Base-by-base conservation (phyloP, 345 rosid genomes). In the Eucalyptus curtisii region DNA sequence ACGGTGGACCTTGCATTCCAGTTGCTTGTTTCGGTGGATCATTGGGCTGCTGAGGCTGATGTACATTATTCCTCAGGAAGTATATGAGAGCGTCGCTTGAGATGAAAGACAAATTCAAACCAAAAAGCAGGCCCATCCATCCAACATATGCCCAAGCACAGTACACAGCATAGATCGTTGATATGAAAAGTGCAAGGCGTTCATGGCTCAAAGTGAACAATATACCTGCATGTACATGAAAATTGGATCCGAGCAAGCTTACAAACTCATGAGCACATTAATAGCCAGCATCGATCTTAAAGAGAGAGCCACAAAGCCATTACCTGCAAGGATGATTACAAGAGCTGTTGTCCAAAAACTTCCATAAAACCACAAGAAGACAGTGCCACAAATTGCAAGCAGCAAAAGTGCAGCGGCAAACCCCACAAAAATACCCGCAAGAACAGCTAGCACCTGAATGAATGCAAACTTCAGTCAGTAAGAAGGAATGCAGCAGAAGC, bases 291-390 rank as follows among this genome's bases (percentile, higher is more conserved):
- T 37, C 14, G 3, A 76, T 71, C 45, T 71, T 71, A 10, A 71
- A 33, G 45, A 53, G 68, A 86, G 89, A 86, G 49, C 49, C 48
- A 79, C 87, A 89, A 80, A 91, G 40, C 47, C 50, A 87, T 91
- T 90, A 98, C 99, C 99, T 93, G 95, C 98, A 16, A 95, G 88
- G 61, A 93, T 89, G 86, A 96, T 92, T 88, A 95, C 92, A 89
- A 95, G 90, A 55, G 94, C 87, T 45, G 99, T 95, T 86, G 94
- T 95, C 99, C 99, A 97, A 91, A 97, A 95, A 92, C 99, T 97
- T 93, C 99, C 99, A 92, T 95, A 96, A 87, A 95, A 92, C 99
- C 99, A 97, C 47, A 97, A 91, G 82, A 96, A 92, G 94, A 94
- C 87, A 45, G 92, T 89, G 88, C 97, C 98, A 89, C 92, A 93